These are phyloP conservation scores for Quaeritorhiza haematococci DNA, from an alignment of 371 early-diverging fungal genomes.

Conservation along the genomic window DNA sequence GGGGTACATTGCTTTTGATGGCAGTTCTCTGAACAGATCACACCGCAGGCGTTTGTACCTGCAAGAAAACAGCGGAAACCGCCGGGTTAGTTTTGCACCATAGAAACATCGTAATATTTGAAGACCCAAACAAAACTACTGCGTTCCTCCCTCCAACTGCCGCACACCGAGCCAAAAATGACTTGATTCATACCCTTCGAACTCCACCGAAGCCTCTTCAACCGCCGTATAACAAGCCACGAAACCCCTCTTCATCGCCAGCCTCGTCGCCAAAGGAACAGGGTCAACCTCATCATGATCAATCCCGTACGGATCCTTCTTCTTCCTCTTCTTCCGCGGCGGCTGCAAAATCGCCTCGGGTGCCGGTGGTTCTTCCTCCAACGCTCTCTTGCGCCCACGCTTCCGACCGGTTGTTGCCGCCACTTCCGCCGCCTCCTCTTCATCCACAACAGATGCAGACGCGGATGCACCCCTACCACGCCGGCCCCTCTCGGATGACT, in stretches of 20 bases:
- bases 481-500: not conserved
- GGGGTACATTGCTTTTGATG: slow-evolving; percentile 29
- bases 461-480: slow-evolving; percentile 7
- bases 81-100: no score
- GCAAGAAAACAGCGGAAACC: no score
- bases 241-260: slow-evolving; percentile 22
- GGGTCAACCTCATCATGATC: slow-evolving; percentile 25
- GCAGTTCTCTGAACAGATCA: slow-evolving; percentile 31
- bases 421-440: slow-evolving; percentile 1
- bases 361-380: slow-evolving; percentile 6
- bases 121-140: no score
- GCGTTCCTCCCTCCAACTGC: slow-evolving; percentile 6
- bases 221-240: slow-evolving; percentile 24
- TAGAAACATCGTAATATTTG: no score
- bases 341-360: slow-evolving; percentile 7
- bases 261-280: slow-evolving; percentile 16
- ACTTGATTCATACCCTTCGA: slow-evolving; percentile 17
- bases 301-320: slow-evolving; percentile 18
- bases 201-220: slow-evolving; percentile 18
- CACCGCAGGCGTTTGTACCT: no score
- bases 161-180: not conserved
- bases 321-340: slow-evolving; percentile 15
- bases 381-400: not conserved
- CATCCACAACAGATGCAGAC: not conserved
- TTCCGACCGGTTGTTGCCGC: not conserved